Conservation (phyloP, 2,329 filamentous ascomycete species). For the Calonectria leucothoes region DNA sequence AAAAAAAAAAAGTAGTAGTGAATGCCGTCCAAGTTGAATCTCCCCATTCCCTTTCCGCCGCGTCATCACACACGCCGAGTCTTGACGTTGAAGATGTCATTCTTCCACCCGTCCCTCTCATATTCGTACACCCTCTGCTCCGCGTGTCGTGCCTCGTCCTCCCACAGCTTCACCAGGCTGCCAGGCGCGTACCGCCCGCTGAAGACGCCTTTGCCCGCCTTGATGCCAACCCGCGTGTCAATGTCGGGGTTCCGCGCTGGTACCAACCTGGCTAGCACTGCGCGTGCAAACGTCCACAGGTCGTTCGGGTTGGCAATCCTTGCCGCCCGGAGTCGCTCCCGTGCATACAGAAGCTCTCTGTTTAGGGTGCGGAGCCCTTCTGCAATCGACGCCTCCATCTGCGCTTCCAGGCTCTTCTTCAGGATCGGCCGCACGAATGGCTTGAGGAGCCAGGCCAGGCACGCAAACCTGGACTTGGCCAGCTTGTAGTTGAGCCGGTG, state of each 20-base stretch:
- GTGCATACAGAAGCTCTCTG: constrained; percentile 85
- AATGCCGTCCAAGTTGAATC: background rate
- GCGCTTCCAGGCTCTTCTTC: constrained; percentile 81
- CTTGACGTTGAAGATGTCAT: constrained; percentile 78
- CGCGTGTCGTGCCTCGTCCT: constrained; percentile 79
- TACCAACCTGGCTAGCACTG: constrained; percentile 80
- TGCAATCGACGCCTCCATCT: constrained; percentile 78
- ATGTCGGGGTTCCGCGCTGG: constrained; percentile 81
- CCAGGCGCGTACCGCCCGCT: constrained; percentile 88
- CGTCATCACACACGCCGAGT: constrained; percentile 43
- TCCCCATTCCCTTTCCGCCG: background rate
- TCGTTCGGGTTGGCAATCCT: constrained; percentile 84
- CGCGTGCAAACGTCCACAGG: constrained; percentile 83
- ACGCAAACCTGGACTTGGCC: constrained; percentile 79
- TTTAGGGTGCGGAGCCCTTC: constrained; percentile 80
- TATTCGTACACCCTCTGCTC: constrained; percentile 81
- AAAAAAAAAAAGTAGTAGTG: background rate
- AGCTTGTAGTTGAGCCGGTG: constrained; percentile 88
- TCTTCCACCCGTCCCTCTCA: constrained; percentile 80
- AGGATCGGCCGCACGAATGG: constrained; percentile 85
- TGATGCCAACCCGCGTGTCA: constrained; percentile 78
- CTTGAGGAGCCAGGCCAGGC: constrained; percentile 85
- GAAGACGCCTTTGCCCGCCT: constrained; percentile 72
- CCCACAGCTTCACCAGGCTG: constrained; percentile 90
- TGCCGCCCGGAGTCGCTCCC: constrained; percentile 87